Evolutionary conservation across 768 basidiomycete species (phyloP).

Genomic region (Agaricus blazei): DNA sequence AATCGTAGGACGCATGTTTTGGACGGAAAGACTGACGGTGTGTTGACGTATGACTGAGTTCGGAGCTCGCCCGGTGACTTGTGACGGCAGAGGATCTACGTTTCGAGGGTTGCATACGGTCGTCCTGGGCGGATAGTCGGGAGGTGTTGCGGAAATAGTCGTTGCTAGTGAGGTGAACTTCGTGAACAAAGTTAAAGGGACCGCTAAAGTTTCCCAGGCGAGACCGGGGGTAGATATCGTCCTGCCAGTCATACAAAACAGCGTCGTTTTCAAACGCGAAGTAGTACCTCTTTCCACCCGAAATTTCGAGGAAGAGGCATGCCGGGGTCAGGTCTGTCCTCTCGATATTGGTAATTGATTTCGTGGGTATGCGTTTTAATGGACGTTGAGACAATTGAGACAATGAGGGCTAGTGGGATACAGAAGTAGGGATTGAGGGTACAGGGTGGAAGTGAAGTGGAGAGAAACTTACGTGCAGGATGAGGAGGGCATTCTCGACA

Average conservation of each 20-base stretch:
- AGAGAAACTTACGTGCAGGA: slow-evolving; percentile 6
- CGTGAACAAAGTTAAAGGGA: slow-evolving; percentile 35
- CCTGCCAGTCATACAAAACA: slow-evolving; percentile 42
- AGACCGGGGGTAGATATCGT: slow-evolving; percentile 37
- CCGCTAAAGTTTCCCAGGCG: slow-evolving; percentile 28
- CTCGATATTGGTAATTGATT: slow-evolving; percentile 32
- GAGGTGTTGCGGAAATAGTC: slow-evolving; percentile 4
- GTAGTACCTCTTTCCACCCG: slow-evolving; percentile 23
- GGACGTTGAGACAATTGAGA: slow-evolving; percentile 7
- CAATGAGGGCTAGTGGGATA: neutral
- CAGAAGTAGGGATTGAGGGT: neutral
- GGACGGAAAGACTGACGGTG: slow-evolving; percentile 6
- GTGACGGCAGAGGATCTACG: slow-evolving; percentile 3
- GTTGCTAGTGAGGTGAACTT: slow-evolving; percentile 26
- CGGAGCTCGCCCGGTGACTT: slow-evolving; percentile 7
- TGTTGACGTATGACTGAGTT: slow-evolving; percentile 4
- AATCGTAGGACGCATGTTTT: slow-evolving; percentile 7
- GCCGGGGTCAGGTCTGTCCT: slow-evolving; percentile 32
- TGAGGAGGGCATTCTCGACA: slow-evolving; percentile 10
- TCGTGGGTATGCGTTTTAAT: slow-evolving; percentile 22
- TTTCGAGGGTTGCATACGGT: slow-evolving; percentile 9
- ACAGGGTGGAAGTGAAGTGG: neutral
- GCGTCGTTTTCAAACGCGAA: slow-evolving; percentile 32
- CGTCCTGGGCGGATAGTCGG: slow-evolving; percentile 3
- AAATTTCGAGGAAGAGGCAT: slow-evolving; percentile 29